Percentiles rank a stretch among this genome's conserved stretches.
phyloP scores from a whole-genome alignment of 1,139 yeast genomes.

The Candida sanyaensis region DNA sequence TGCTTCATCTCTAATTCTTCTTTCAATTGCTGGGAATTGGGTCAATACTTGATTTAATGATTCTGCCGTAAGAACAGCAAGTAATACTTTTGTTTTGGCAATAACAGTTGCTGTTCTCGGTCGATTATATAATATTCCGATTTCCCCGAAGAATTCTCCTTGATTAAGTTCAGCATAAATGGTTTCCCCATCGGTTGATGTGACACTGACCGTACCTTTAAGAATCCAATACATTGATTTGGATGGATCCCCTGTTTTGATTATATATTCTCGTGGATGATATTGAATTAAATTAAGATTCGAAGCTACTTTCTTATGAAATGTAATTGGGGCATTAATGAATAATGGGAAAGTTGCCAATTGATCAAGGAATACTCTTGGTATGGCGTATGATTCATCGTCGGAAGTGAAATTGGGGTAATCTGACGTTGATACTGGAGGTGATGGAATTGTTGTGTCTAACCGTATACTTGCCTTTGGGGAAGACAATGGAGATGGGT shows the following conservation, averaged over 20 bases:
- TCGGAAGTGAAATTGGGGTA: neutral
- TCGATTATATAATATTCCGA: slow-evolving; percentile 71
- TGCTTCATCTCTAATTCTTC: slow-evolving; percentile 74
- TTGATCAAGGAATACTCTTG: slow-evolving; percentile 53
- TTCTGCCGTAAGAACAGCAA: slow-evolving; percentile 69
- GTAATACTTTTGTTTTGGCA: slow-evolving; percentile 64
- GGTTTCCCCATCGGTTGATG: slow-evolving; percentile 76
- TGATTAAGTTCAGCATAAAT: slow-evolving; percentile 67
- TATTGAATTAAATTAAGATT: slow-evolving; percentile 59
- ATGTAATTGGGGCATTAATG: slow-evolving; percentile 64
- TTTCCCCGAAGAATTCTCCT: slow-evolving; percentile 78
- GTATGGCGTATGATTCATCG: slow-evolving; percentile 25
- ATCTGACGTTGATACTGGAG: slow-evolving; percentile 1
- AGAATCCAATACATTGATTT: slow-evolving; percentile 79
- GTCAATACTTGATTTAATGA: slow-evolving; percentile 60
- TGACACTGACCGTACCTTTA: slow-evolving; percentile 71
- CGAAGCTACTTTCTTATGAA: slow-evolving; percentile 59
- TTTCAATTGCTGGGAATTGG: slow-evolving; percentile 63
- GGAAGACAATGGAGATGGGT: slow-evolving; percentile 24
- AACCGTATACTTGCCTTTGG: slow-evolving; percentile 4
- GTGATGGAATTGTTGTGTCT: neutral
- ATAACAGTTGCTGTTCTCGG: slow-evolving; percentile 81
- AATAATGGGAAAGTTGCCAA: slow-evolving; percentile 63
- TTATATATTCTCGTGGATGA: slow-evolving; percentile 68
- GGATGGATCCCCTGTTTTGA: slow-evolving; percentile 73